Conservation (phyloP, 768 basidiomycete species). For the Termitomyces sp. region DNA sequence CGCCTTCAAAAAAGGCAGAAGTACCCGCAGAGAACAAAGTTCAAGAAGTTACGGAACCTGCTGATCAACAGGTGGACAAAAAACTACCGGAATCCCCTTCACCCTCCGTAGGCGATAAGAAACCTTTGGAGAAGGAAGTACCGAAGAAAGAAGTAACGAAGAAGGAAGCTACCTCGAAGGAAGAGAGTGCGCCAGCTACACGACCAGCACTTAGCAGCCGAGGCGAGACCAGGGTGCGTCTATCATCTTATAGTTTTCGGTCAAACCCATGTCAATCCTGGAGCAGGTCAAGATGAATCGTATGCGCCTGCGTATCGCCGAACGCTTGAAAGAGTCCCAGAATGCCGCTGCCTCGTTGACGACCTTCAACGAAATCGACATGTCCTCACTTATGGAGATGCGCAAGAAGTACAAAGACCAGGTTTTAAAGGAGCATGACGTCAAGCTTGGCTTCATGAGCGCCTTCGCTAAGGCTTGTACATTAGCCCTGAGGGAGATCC, state of each 20-base stretch:
- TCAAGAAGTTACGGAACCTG: conserved; percentile 38
- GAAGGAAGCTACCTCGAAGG: conserved; percentile 24
- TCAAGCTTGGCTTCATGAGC: conserved; percentile 98
- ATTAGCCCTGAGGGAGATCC: conserved; percentile 86
- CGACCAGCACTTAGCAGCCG: conserved; percentile 44
- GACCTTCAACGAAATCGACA: conserved; percentile 99
- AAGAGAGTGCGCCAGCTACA: conserved; percentile 21
- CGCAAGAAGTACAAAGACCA: conserved; percentile 92
- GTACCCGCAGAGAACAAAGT: conserved; percentile 22
- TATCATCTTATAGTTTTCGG: conserved; percentile 1
- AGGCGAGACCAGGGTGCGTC: conserved; percentile 76
- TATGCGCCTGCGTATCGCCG: conserved; percentile 95
- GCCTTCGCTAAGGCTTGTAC: conserved; percentile 87
- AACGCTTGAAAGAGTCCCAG: conserved; percentile 97
- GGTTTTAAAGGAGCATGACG: conserved; percentile 84
- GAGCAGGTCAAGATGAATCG: conserved; percentile 96
- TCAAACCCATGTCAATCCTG: background rate
- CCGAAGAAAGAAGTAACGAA: conserved; percentile 29
- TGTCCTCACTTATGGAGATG: conserved; percentile 93
- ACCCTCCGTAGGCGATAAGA: conserved; percentile 31
- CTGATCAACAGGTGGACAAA: conserved; percentile 44
- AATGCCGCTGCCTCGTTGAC: conserved; percentile 95
- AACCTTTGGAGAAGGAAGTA: conserved; percentile 28
- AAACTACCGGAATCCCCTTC: conserved; percentile 35
- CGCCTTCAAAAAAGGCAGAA: conserved; percentile 28